A percentile compares a stretch with the other conserved stretches of the same genome.
Evolutionary conservation across 495 filamentous ascomycete species (phyloP).

Genomic region (Talaromyces proteolyticus): DNA sequence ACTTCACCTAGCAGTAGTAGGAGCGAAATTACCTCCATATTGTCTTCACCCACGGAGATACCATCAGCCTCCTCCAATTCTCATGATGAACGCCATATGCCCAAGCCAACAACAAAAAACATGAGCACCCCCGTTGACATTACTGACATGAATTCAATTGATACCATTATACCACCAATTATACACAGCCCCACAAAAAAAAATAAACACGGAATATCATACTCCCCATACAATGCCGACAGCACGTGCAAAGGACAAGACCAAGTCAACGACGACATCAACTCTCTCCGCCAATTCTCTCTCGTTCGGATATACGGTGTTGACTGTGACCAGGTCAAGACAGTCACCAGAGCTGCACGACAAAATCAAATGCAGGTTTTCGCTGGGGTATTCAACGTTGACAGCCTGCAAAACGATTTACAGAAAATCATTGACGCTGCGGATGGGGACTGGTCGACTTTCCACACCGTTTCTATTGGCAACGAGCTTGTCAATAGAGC

Average conservation of each 20-base stretch:
- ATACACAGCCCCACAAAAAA: neutral
- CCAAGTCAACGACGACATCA: constrained; percentile 59
- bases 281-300: constrained; percentile 43
- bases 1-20: neutral
- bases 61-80: constrained; percentile 6
- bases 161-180: neutral
- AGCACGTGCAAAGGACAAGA: constrained; percentile 59
- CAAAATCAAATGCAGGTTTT: constrained; percentile 60
- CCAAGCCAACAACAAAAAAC: constrained; percentile 1
- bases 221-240: constrained; percentile 66
- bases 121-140: constrained; percentile 10
- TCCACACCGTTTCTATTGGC: constrained; percentile 70
- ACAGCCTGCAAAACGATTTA: constrained; percentile 46
- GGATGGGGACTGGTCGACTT: constrained; percentile 50
- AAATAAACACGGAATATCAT: constrained; percentile 59
- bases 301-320: constrained; percentile 74
- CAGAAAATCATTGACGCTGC: constrained; percentile 48
- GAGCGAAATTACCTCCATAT: no score
- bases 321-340: constrained; percentile 66
- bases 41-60: no score
- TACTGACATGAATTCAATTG: neutral
- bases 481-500: constrained; percentile 75
- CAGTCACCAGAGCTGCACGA: constrained; percentile 53
- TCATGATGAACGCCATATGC: constrained; percentile 3
- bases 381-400: constrained; percentile 64